Evolutionary conservation across 768 basidiomycete genomes (phyloP).

Genomic region (Hericium erinaceus): DNA sequence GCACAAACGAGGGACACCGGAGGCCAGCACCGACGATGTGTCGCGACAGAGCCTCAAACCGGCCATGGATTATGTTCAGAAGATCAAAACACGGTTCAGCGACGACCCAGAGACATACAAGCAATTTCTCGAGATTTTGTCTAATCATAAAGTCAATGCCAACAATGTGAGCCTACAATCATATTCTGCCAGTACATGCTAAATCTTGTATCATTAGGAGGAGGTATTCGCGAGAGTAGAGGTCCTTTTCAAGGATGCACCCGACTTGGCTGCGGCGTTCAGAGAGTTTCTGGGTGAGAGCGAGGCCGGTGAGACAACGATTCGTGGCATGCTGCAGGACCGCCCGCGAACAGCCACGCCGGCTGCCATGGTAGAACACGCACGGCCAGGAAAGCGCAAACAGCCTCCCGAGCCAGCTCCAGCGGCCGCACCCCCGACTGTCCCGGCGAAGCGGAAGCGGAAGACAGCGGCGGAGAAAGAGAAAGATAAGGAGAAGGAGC

Average conservation of each 20-base stretch:
- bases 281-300: conserved; percentile 53
- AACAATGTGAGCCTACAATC: conserved; percentile 33
- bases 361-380: conserved; percentile 24
- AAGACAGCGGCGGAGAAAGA: conserved; percentile 38
- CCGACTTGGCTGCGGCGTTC: conserved; percentile 67
- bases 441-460: conserved; percentile 64
- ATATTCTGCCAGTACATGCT: conserved; percentile 8
- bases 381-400: conserved; percentile 29
- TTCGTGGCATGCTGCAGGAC: conserved; percentile 14
- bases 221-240: conserved; percentile 65
- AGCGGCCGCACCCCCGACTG: not conserved
- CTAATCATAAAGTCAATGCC: conserved; percentile 47
- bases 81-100: conserved; percentile 85
- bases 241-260: conserved; percentile 63
- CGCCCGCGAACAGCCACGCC: conserved; percentile 13
- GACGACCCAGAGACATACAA: conserved; percentile 76
- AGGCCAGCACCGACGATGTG: conserved; percentile 5
- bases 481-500: conserved; percentile 26
- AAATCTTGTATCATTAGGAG: conserved; percentile 29
- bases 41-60: conserved; percentile 37
- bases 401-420: conserved; percentile 7
- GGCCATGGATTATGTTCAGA: conserved; percentile 94
- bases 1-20: not conserved
- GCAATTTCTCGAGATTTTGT: conserved; percentile 69
- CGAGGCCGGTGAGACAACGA: not conserved